These are phyloP conservation scores for Warburgia ugandensis DNA, from an alignment of 164 flowering plant species.

Conservation along the genomic window DNA sequence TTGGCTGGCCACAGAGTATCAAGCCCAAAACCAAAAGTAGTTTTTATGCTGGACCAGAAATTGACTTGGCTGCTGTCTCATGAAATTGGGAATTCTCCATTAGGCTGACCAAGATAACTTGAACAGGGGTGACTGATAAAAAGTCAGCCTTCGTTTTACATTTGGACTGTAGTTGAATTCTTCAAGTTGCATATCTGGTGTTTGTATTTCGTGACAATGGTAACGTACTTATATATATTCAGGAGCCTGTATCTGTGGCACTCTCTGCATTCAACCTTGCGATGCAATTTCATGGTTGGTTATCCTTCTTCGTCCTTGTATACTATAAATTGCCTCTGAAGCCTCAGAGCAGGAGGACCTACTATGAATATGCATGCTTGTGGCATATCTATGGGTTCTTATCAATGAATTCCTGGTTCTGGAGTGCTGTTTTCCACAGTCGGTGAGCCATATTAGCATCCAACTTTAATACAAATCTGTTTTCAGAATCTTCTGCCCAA, in stretches of 20 bases:
- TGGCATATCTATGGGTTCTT: conserved; percentile 77
- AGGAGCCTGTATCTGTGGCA: conserved; percentile 91
- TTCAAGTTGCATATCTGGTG: no score
- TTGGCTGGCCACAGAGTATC: no score
- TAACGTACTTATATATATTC: conserved; percentile 17
- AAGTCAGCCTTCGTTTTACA: no score
- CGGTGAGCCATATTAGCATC: conserved; percentile 43
- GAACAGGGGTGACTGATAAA: no score
- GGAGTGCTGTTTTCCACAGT: conserved; percentile 87
- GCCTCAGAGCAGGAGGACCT: conserved; percentile 45
- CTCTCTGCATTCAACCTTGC: conserved; percentile 76
- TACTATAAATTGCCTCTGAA: conserved; percentile 73
- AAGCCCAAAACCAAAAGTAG: no score
- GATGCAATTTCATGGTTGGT: conserved; percentile 87
- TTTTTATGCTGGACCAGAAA: no score
- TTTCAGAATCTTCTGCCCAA: neutral
- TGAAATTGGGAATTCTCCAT: no score
- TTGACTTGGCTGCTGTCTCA: no score
- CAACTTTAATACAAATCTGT: neutral
- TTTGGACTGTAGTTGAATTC: no score
- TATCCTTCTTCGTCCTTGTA: conserved; percentile 71
- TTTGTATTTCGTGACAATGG: neutral
- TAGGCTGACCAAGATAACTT: no score
- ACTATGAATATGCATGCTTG: conserved; percentile 70
- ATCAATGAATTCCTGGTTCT: conserved; percentile 86